Base-by-base conservation (phyloP, 2,329 filamentous ascomycete genomes). In the Xylariales sp. region DNA sequence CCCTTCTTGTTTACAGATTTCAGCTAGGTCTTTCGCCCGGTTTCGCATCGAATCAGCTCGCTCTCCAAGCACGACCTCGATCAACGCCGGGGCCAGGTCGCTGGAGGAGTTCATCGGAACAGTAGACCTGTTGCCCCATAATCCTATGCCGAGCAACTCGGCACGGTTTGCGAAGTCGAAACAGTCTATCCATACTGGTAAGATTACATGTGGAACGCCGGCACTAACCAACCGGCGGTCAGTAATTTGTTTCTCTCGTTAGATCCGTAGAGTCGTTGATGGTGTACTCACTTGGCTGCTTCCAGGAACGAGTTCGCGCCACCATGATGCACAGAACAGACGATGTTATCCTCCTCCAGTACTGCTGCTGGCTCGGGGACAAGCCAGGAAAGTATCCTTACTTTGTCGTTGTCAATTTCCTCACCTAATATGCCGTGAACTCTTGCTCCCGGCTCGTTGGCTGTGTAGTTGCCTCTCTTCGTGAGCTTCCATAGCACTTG, bases 401-500 rank as follows among this genome's bases (percentile, higher is more conserved):
- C 32, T 14, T 22, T n/a, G 25, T 37, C 33, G 18, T 9, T 7
- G 19, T 37, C 32, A 18, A 42, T 16, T 10, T 56, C 50, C 1
- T 42, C 14, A 1, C 42, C 46, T 4, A 58, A 28, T 0, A 52
- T 44, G 15, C 44, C 41, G 12, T 46, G 34, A 2, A 58, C 39
- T 11, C 33, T 37, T 10, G 43, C 37, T 21, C 43, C 45, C 4
- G 33, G 19, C 25, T 35, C 22, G 18, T 35, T 20, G 20, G 45
- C 31, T 1, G 37, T 33, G 14, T 40, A 47, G 10, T 41, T 31
- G 12, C 28, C 28, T 31, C 41, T 29, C 33, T 45, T 43, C 9
- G 28, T 44, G 5, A 66, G 44, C 46, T 68, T 68, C 65, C 65
- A 68, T 7, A 67, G 46, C 3, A 66, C 51, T 39, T 63, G 58